Evolutionary conservation across 768 basidiomycete species (phyloP), one percentile per base, ranked within the genome.

Genomic region (Pholiota molesta): DNA sequence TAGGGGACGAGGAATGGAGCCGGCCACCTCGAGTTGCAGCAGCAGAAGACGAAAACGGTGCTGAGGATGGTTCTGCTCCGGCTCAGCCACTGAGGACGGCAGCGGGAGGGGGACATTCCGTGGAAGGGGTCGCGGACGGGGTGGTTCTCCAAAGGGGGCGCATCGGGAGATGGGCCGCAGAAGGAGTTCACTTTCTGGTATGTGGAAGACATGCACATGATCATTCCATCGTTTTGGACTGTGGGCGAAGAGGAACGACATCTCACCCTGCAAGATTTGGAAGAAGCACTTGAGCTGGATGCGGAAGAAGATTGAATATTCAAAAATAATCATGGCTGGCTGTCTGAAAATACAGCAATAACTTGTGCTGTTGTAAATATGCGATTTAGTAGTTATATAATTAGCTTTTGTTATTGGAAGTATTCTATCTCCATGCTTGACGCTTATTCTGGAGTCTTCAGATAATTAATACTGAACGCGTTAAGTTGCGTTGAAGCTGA

Each of bases 141-240:
- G 62, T 29, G 45, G 61, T 23, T 31, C 58, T 19, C 49, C 57
- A 26, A 21, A 16, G 17, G 47, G 3, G 35, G 44, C 40, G 21
- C 56, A 17, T 26, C 51, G 29, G 44, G 40, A 10, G 47, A 52
- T n/a, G 33, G 44, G 23, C 5, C 19, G 8, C 54, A 64, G 56
- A 69, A 65, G 51, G 66, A 70, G 39, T 59, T 63, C 8, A 69
- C 66, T 52, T 85, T 77, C 60, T 89, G 88, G 88, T 89, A 88
- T 65, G 77, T 86, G 62, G 85, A 88, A 63, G 79, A 86, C 47
- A 65, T 88, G 29, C 75, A 77, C 29, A 76, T 81, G 61, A 79
- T 80, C 17, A 71, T 87, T 52, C 83, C 87, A 5, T 87, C 86
- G 66, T 89, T 78, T 59, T 77, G 80, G 67, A 65, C 69, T 26